Evolutionary conservation across 2,329 filamentous ascomycete genomes (phyloP), one percentile per base, ranked within the genome.

Genomic region (Fusarium newnesense): DNA sequence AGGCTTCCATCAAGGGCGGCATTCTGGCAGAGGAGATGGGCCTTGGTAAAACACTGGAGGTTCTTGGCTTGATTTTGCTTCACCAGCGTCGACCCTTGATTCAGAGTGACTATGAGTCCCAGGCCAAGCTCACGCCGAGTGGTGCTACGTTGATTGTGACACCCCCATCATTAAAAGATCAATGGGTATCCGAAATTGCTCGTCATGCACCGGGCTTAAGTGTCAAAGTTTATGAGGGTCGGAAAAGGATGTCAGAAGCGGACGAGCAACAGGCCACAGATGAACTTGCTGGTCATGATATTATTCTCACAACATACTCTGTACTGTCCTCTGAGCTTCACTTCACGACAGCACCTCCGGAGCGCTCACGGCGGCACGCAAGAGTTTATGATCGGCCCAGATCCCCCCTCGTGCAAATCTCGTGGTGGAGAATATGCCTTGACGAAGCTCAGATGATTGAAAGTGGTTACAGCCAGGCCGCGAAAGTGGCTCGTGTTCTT

Each of bases 391-490:
- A 90, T 67, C 87, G 91, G 34, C 87, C 88, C 6, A 91, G 87
- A 58, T 96, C 94, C 9, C 95, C 95, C 0, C 85, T 98, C 11
- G 90, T 95, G 15, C 89, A 93, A 74, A 89, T 98, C 24, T 90
- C 87, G 3, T 98, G 94, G 95, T 98, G 95, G 94, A 88, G 96
- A 46, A 89, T 97, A 3, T 91, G 90, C 60, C 85, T 93, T 3
- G 91, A 93, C 66, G 95, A 92, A 84, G 91, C 96, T 1, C 96
- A 99, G 78, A 97, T 97, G 93, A 91, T 98, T 46, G 96, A 98
- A 79, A 96, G 90, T 73, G 94, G 95, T 39, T 91, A 97, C 8
- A 95, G 91, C 76, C 92, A 94, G 75, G 94, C 96, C 34, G 95
- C 96, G 2, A 89, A 87, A 52, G 91, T 98, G 19, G 95, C 95